Percentiles rank a stretch among this genome's conserved stretches.
Evolutionary conservation across 148 eudicot genomes (phyloP).

Genomic region (Drosera capensis): DNA sequence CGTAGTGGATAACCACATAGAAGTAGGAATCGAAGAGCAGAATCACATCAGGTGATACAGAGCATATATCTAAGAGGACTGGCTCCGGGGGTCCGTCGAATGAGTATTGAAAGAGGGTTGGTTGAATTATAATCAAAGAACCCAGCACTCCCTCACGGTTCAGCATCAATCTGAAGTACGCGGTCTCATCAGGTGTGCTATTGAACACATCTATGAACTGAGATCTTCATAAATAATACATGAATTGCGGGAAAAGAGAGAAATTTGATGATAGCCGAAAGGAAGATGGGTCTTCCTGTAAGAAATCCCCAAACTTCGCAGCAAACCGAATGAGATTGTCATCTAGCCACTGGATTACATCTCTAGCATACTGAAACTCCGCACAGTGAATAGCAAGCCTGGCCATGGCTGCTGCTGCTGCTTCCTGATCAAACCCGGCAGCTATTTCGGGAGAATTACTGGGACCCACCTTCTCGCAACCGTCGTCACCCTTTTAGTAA

Average conservation of each 20-base stretch:
- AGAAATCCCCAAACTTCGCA: constrained; percentile 70
- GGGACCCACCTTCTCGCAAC: constrained; percentile 93
- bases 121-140: constrained; percentile 86
- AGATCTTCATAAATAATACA: constrained; percentile 81
- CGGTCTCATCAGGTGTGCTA: constrained; percentile 87
- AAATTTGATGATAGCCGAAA: constrained; percentile 83
- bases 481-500: constrained; percentile 77
- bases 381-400: constrained; percentile 65
- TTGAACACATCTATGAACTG: constrained; percentile 89
- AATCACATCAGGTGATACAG: constrained; percentile 76
- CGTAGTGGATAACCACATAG: constrained; percentile 76
- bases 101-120: constrained; percentile 84
- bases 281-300: constrained; percentile 76
- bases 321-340: constrained; percentile 52
- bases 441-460: constrained; percentile 59
- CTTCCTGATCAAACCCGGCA: constrained; percentile 92
- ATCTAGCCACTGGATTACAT: constrained; percentile 85
- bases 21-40: constrained; percentile 87
- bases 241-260: constrained; percentile 84
- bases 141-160: constrained; percentile 86
- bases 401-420: constrained; percentile 77
- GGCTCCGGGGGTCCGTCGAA: constrained; percentile 89
- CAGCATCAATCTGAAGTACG: constrained; percentile 74
- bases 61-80: constrained; percentile 73
- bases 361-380: constrained; percentile 39